Evolutionary conservation across 2,329 filamentous ascomycete species (phyloP), one percentile per base, ranked within the genome.

Genomic region (Aureobasidium sp.): DNA sequence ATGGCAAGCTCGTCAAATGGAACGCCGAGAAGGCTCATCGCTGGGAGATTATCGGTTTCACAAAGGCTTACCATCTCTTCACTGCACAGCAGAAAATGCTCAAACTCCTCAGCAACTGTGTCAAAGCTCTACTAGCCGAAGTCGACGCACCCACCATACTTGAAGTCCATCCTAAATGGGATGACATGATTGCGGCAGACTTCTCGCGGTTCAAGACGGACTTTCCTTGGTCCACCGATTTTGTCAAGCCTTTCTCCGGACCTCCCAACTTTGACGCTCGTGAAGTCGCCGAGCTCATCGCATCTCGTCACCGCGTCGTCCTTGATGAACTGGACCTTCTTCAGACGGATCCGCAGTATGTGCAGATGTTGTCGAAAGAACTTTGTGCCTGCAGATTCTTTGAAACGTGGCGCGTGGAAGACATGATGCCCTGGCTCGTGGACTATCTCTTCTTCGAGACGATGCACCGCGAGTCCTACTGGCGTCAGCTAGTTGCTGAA

Each of bases 31-130:
- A 27, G 34, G 65, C 65, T 3, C 65, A 67, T 41, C 42, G 61
- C 5, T 63, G 47, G 31, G 51, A 63, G 17, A 63, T 63, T 15
- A 48, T 65, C 5, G 64, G 65, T 4, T 65, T 56, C 52, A 61
- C 64, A 2, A 52, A 47, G 36, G 62, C 62, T 31, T 27, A 61
- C n/a, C 17, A 59, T 12, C 53, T 61, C 6, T 17, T 61, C 12
- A 25, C 25, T 7, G 58, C 58, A 1, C 58, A 61, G 1, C 9
- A 52, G 11, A 52, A 12, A 1, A 51, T 61, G 45, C 22, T 60
- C 17, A 49, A 7, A 11, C 41, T 60, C 31, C 56, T 60, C 25
- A 41, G 44, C 31, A 34, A 57, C 8, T 55, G 51, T 17, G 51
- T 55, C 36, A 39, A 25, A 15, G 20, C 7, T 39, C 49, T 53